Evolutionary conservation across 345 rosid genomes (phyloP).

Genomic region (Bretschneidera sinensis): DNA sequence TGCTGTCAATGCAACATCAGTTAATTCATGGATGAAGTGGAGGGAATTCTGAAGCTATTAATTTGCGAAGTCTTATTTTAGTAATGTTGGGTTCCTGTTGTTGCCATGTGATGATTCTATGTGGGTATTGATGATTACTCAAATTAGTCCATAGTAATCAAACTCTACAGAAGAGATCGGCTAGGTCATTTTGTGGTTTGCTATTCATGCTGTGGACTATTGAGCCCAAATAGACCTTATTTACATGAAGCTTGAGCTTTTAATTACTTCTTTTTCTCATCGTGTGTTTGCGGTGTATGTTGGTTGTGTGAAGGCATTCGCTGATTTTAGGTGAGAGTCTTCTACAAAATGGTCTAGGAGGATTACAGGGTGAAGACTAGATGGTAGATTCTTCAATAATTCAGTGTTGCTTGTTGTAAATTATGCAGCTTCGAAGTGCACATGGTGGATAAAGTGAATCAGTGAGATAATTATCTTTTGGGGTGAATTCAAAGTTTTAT

Average conservation of each 20-base stretch:
- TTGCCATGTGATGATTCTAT: constrained; percentile 4
- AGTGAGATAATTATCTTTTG: neutral
- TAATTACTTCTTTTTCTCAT: constrained; percentile 10
- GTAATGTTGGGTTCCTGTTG: constrained; percentile 17
- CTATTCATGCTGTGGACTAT: constrained; percentile 24
- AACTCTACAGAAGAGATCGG: constrained; percentile 20
- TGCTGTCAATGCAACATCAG: constrained; percentile 46
- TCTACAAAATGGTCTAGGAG: neutral
- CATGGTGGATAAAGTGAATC: constrained; percentile 4
- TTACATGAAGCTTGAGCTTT: constrained; percentile 22
- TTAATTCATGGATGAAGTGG: constrained; percentile 13
- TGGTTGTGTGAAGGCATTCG: neutral
- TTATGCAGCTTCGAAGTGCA: constrained; percentile 5
- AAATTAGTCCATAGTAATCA: constrained; percentile 23
- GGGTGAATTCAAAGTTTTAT: neutral
- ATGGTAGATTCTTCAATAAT: constrained; percentile 2
- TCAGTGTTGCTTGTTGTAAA: constrained; percentile 15
- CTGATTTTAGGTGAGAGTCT: constrained; percentile 4
- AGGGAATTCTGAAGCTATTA: constrained; percentile 21
- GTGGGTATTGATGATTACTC: constrained; percentile 34
- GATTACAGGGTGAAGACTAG: too few species aligned
- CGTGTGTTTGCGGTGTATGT: constrained; percentile 9
- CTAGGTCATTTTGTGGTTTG: constrained; percentile 28
- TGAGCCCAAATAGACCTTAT: constrained; percentile 25
- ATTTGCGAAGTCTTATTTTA: constrained; percentile 6